Evolutionary conservation across 2,329 filamentous ascomycete genomes (phyloP).

Genomic region (Trichoderma sp.): DNA sequence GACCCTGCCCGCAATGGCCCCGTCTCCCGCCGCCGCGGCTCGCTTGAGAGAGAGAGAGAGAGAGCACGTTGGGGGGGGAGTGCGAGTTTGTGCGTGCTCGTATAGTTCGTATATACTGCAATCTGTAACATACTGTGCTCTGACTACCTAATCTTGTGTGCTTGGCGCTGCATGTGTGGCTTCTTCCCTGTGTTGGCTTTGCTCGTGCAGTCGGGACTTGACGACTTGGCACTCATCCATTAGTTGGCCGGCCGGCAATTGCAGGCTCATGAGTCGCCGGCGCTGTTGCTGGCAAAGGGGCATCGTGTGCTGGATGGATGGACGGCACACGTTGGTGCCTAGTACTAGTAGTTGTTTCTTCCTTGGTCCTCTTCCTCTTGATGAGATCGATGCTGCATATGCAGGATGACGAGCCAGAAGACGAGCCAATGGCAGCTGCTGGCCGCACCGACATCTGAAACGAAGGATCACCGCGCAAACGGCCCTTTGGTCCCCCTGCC

Average conservation of each 20-base stretch:
- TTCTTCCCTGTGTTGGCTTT: background rate
- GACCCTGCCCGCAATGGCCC: no score
- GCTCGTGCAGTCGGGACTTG: background rate
- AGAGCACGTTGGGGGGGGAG: no score
- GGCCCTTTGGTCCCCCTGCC: background rate
- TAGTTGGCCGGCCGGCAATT: background rate
- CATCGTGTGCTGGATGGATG: background rate
- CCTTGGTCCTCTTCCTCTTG: background rate
- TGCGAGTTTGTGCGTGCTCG: background rate
- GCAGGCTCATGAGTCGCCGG: no score
- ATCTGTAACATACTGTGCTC: no score
- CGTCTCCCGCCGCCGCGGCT: background rate
- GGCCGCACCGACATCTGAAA: no score
- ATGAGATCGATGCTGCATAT: background rate
- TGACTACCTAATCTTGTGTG: no score
- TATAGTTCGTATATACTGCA: background rate
- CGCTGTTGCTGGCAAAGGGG: background rate
- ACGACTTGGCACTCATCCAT: background rate
- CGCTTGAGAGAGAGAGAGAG: background rate
- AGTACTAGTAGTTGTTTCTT: no score
- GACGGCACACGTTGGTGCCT: no score
- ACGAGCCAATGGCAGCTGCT: no score
- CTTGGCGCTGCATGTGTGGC: background rate
- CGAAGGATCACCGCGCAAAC: background rate
- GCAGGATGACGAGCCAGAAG: background rate